Base-by-base conservation (phyloP, 1,139 yeast species). In the Sugiyamaella grinbergsii region DNA sequence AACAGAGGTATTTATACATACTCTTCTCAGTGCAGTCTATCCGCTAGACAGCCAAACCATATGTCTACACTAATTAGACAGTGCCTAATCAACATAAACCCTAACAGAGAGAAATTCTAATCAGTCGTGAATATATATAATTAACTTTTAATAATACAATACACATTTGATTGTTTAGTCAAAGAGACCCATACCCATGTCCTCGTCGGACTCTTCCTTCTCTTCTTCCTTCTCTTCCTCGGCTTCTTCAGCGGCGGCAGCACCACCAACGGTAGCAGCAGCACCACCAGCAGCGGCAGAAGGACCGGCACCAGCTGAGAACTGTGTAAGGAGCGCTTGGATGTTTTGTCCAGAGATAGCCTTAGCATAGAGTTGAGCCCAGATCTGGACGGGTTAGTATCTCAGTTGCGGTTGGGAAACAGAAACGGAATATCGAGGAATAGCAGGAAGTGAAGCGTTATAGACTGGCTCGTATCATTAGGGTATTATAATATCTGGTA, bases 331-430 rank as follows among this genome's bases (percentile, higher is more conserved):
- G 73, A 89, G 79, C 71, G 87, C 93, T 83, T 90, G 91, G 74
- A 93, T 79, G 83, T 91, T 83, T 81, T 88, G 87, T 75, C 97
- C 97, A 77, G 85, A 95, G 71, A 93, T 83, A 72, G 98, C 98
- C 81, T 88, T 86, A 71, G 98, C 94, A 80, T 80, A 93, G 71
- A 87, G 82, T 70, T 87, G 90, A 71, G 96, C 87, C 97, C 54
- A 51, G 47, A 51, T 51, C 53, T 50, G 11, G 11, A 22, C 11
- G 4, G 11, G 49, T n/a, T 5, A 22, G 22, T 4, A 26, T 26
- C 10, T 26, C 31, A 26, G 31, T 26, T 26, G 31, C n/a, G n/a
- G n/a, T n/a, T n/a, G n/a, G n/a, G n/a, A n/a, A n/a, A n/a, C n/a
- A n/a, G n/a, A n/a, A n/a, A n/a, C n/a, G n/a, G n/a, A n/a, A n/a